Evolutionary conservation across 139 green algal genomes (phyloP), one percentile per base, ranked within the genome.

Genomic region (Coccomyxa sp.): DNA sequence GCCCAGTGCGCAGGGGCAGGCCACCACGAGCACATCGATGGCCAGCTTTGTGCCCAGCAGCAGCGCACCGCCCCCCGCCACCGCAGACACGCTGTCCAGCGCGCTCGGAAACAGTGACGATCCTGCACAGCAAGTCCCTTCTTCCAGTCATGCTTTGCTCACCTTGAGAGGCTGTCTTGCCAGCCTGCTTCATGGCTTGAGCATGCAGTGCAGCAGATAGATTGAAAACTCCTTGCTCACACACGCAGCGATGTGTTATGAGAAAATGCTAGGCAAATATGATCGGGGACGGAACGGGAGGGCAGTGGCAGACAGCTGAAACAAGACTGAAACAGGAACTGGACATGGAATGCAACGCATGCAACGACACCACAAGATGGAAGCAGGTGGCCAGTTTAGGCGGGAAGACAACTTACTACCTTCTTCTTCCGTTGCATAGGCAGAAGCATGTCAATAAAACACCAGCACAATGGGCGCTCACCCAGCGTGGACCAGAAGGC

Each of bases 1-100:
- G n/a, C 96, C 96, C 63, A 99, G 90, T 0, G 96, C 96, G 84
- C 96, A 99, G 18, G 96, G 96, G 87, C 96, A 99, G 23, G 96
- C 96, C 18, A 99, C 94, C 75, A 99, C 95, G 80, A 99, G 88
- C 79, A 99, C 96, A 77, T 97, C 93, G 23, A 97, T 93, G 4
- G 95, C 95, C 71, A 98, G 90, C 78, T 94, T 92, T 31, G 96
- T 79, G 31, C 87, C 88, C 60, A 98, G 90, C 77, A 97, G 84
- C 30, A 95, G 85, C 10, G 38, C 67, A 67, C 66, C 82, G 23
- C 51, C 77, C 84, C 78, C 68, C 27, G 23, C 71, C 21, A 12
- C 71, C 21, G 86, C 75, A 68, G 90, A 57, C 31, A 80, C 84
- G 45, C 82, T 18, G 14, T 91, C 86, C 63, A 94, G 51, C 3